Percentiles rank a stretch among this genome's conserved stretches.
These are phyloP conservation scores for Saccharomyces hybrid DNA, from an alignment of 1,139 yeast genomes.

Conservation along the genomic window DNA sequence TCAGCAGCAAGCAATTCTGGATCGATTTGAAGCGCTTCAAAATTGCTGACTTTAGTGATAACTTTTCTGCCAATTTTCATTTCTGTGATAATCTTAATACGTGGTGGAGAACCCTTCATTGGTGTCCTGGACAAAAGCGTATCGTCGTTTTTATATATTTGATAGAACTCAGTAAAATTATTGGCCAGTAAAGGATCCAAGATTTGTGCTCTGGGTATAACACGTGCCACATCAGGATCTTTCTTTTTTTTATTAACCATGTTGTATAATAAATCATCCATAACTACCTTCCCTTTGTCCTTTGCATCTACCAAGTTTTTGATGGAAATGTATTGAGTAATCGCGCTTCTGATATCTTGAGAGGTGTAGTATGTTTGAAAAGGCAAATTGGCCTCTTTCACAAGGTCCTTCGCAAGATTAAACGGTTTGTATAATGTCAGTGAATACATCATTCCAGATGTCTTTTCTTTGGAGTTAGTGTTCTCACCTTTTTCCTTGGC, in stretches of 20 bases:
- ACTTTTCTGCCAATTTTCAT: constrained; percentile 76
- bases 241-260: constrained; percentile 30
- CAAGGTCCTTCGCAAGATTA: constrained; percentile 41
- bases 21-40: constrained; percentile 61
- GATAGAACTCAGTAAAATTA: constrained; percentile 52
- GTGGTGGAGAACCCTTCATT: constrained; percentile 60
- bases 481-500: background rate
- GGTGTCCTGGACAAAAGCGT: constrained; percentile 34
- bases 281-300: constrained; percentile 40
- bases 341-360: constrained; percentile 44
- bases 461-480: background rate
- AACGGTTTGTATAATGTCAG: constrained; percentile 49
- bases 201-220: constrained; percentile 45
- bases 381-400: constrained; percentile 38
- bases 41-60: constrained; percentile 61
- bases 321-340: constrained; percentile 49
- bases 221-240: constrained; percentile 19
- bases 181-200: constrained; percentile 40
- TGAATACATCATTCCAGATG: constrained; percentile 31
- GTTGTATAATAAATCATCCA: constrained; percentile 42
- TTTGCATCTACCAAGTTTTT: constrained; percentile 45
- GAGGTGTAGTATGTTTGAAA: constrained; percentile 42
- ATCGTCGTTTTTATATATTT: constrained; percentile 44
- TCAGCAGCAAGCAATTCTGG: constrained; percentile 60
- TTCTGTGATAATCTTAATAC: constrained; percentile 59